Base-by-base conservation (phyloP, 2,329 filamentous ascomycete genomes). In the Scedosporium minutisporum region DNA sequence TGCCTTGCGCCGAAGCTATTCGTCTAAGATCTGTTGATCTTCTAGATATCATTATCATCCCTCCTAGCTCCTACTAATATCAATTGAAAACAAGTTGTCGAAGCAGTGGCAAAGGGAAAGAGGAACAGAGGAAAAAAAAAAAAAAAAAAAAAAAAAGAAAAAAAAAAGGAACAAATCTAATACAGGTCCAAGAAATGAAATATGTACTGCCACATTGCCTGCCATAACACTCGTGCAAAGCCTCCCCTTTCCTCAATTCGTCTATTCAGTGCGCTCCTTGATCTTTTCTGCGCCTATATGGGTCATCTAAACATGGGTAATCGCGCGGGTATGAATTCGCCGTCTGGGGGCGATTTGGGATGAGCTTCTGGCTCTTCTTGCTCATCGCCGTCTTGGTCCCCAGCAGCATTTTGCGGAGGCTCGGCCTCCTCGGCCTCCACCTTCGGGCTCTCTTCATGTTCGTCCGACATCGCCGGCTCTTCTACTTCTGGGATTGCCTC, bases 281-380 rank as follows among this genome's bases (percentile, higher is more conserved):
- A 25, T 14, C 23, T 18, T 16, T 21, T 23, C 25, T 38, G 21
- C 6, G 29, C 57, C 18, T 41, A 12, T 46, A 23, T 21, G 18
- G 23, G 42, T 72, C 65, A 83, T 66, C 74, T 74, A 73, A 87
- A 83, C 62, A 78, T 77, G 44, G 85, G 85, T 64, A 87, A 70
- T 64, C 83, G 77, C 42, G 85, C 85, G 3, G 84, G 84, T 23
- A 87, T 75, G 66, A 87, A 87, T 2, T 73, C 72, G 21, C 21
- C 60, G 27, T 58, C 23, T 14, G 55, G 25, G 27, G 25, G 25
- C 25, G 29, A 38, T 7, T 58, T 38, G 14, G 25, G 55, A 57
- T 14, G 18, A 58, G 25, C 21, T 18, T 38, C 29, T 29, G 41
- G 9, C 58, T 29, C 42, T 46, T 38, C 38, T 58, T 10, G 18